Percentiles rank a stretch among this genome's conserved stretches.
Conservation (phyloP, 1,139 yeast genomes). For the Sugiyamaella sp. region DNA sequence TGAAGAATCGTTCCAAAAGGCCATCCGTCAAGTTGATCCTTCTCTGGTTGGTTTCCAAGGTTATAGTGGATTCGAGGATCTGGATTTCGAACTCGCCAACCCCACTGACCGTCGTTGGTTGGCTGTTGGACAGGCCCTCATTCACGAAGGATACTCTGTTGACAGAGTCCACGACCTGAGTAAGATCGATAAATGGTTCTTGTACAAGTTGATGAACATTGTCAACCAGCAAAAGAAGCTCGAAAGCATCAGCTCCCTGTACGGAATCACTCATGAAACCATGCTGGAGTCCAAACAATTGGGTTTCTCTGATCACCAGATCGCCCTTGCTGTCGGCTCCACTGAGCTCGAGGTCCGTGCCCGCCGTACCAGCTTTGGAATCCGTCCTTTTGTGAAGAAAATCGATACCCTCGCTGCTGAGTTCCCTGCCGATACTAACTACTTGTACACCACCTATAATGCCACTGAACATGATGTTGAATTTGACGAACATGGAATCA, state of each 20-base stretch:
- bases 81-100: slow-evolving; percentile 77
- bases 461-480: slow-evolving; percentile 83
- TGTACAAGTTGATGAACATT: slow-evolving; percentile 86
- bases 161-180: slow-evolving; percentile 89
- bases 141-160: slow-evolving; percentile 87
- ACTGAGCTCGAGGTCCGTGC: slow-evolving; percentile 80
- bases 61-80: slow-evolving; percentile 66
- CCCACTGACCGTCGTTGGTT: slow-evolving; percentile 99
- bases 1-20: slow-evolving; percentile 98
- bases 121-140: slow-evolving; percentile 95
- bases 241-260: slow-evolving; percentile 62
- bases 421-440: slow-evolving; percentile 96
- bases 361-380: slow-evolving; percentile 73
- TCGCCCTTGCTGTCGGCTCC: slow-evolving; percentile 70
- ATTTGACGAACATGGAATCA: slow-evolving; percentile 86
- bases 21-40: slow-evolving; percentile 95
- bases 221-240: slow-evolving; percentile 84
- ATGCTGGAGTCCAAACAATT: slow-evolving; percentile 84
- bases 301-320: slow-evolving; percentile 95
- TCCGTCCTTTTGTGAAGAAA: slow-evolving; percentile 91
- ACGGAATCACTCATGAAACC: slow-evolving; percentile 64
- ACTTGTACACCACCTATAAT: slow-evolving; percentile 93
- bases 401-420: slow-evolving; percentile 98
- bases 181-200: slow-evolving; percentile 95
- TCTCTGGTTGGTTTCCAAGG: slow-evolving; percentile 92